Conservation (phyloP, 2,329 filamentous ascomycete species). For the Graphilbum fragrans region DNA sequence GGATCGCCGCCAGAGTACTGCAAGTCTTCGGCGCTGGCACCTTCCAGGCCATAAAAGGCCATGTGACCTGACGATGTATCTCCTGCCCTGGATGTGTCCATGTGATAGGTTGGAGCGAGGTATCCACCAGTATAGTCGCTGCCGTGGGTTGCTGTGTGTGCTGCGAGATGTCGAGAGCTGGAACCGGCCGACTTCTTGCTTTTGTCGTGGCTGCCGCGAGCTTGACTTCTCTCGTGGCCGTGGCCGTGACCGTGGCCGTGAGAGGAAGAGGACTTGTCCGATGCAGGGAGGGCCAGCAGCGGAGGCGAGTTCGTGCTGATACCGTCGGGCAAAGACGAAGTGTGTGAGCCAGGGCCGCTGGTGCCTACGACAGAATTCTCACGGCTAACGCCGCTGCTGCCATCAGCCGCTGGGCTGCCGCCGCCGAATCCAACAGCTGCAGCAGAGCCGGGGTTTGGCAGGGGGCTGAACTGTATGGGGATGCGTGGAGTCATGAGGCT, state of each 20-base stretch:
- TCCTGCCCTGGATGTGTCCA: not conserved
- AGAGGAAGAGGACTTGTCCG: not conserved
- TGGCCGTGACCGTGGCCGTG: not conserved
- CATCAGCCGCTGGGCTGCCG: not conserved
- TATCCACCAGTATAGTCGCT: not conserved
- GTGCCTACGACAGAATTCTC: not conserved
- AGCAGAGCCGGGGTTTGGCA: slow-evolving; percentile 13
- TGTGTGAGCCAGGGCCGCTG: too few species aligned
- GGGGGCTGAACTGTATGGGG: slow-evolving; percentile 16
- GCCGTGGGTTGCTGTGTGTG: not conserved
- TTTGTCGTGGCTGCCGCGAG: not conserved
- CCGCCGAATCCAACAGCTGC: not conserved
- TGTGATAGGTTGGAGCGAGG: not conserved
- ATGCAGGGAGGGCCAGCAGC: too few species aligned
- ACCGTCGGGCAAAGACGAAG: too few species aligned
- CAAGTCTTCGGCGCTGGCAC: slow-evolving; percentile 8
- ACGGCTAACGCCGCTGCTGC: not conserved
- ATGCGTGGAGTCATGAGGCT: slow-evolving; percentile 24
- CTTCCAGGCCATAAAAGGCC: slow-evolving; percentile 8
- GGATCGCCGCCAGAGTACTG: slow-evolving; percentile 5
- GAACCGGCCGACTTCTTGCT: not conserved
- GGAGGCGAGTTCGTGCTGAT: too few species aligned
- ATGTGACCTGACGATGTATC: not conserved
- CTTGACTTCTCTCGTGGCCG: not conserved
- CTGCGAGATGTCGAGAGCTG: too few species aligned